phyloP scores from a whole-genome alignment of 371 early-diverging fungal genomes.

The Saksenaea vasiformis region DNA sequence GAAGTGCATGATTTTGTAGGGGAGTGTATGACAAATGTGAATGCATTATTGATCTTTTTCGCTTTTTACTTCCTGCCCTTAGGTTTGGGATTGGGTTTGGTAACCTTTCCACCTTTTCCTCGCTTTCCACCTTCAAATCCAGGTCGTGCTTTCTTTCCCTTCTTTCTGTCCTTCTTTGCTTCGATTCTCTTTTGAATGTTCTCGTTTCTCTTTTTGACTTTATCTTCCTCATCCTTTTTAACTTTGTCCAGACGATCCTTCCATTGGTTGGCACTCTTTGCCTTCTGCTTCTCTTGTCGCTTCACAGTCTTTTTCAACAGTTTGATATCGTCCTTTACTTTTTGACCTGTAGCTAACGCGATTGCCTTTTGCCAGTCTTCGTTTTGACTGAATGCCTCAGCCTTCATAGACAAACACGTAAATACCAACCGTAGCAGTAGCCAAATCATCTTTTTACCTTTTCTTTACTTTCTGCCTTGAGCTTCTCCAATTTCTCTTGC shows the following conservation, averaged over 20 bases:
- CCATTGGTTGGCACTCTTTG: constrained; percentile 84
- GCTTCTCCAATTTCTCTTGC: constrained; percentile 74
- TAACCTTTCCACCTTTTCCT: constrained; percentile 38
- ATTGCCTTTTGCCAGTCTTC: constrained; percentile 82
- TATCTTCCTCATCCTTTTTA: constrained; percentile 63
- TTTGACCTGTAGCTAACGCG: constrained; percentile 83
- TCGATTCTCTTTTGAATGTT: constrained; percentile 79
- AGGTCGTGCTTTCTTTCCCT: constrained; percentile 47
- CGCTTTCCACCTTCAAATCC: constrained; percentile 51
- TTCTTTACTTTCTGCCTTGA: constrained; percentile 67
- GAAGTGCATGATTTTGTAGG: not conserved
- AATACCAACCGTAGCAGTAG: not conserved
- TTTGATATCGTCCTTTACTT: constrained; percentile 88
- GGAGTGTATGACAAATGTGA: not conserved
- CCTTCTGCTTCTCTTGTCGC: constrained; percentile 80
- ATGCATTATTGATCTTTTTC: not conserved
- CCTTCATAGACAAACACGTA: constrained; percentile 36
- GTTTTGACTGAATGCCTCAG: constrained; percentile 70
- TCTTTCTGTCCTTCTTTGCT: constrained; percentile 69
- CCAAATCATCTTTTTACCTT: constrained; percentile 38
- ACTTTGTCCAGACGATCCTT: constrained; percentile 73
- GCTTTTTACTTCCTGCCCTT: not conserved
- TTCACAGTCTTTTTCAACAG: constrained; percentile 91
- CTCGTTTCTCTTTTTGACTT: constrained; percentile 70
- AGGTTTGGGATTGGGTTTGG: constrained; percentile 23